phyloP scores from a whole-genome alignment of 2,329 filamentous ascomycete genomes.

The Metarhizium anisopliae region DNA sequence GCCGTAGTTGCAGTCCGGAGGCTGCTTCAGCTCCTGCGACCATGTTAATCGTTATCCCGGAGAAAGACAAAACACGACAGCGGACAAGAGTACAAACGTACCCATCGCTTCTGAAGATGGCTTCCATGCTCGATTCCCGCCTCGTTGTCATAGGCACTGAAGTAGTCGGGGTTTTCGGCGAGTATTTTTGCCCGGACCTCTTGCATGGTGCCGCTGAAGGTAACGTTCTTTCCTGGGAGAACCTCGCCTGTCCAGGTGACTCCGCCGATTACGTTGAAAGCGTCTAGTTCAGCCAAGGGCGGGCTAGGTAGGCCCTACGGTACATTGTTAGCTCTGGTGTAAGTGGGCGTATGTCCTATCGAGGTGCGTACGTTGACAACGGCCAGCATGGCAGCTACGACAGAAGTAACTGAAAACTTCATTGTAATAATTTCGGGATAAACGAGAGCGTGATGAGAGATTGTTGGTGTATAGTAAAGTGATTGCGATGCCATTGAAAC shows the following conservation, averaged over 20 bases:
- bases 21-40: background rate
- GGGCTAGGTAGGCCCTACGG: background rate
- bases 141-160: background rate
- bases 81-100: background rate
- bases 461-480: no score
- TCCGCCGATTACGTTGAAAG: background rate
- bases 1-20: background rate
- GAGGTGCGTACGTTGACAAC: background rate
- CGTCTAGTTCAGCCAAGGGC: background rate
- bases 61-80: background rate
- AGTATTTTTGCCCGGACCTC: background rate
- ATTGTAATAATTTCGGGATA: background rate
- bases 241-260: conserved; percentile 1
- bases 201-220: background rate
- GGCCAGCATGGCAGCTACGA: background rate
- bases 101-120: background rate
- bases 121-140: background rate
- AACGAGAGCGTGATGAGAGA: no score
- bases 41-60: background rate
- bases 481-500: no score
- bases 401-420: background rate
- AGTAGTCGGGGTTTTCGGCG: background rate
- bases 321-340: background rate
- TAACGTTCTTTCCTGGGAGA: background rate
- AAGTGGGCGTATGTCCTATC: background rate